Percentiles rank a stretch among this genome's conserved stretches.
Evolutionary conservation across 106 monocot species (phyloP).

Genomic region (Gastrodia elata): DNA sequence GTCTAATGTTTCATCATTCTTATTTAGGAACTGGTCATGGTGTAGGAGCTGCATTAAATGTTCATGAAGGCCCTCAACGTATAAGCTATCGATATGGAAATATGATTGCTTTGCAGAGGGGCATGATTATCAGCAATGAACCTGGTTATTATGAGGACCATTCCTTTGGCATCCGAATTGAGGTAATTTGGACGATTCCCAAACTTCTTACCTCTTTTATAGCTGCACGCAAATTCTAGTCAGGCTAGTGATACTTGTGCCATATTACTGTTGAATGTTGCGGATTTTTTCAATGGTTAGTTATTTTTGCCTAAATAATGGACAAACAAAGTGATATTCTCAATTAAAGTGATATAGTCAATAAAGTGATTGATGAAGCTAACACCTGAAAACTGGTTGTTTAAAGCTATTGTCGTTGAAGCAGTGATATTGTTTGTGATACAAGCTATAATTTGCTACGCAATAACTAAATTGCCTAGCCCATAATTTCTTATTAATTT

Average conservation of each 20-base stretch:
- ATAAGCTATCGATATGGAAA: conserved; percentile 95
- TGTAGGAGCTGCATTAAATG: conserved; percentile 96
- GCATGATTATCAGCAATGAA: conserved; percentile 97
- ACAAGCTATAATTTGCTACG: too few relatives aligned
- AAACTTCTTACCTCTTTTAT: not conserved
- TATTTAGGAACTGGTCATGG: conserved; percentile 95
- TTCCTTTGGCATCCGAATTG: conserved; percentile 94
- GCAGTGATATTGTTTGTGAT: too few relatives aligned
- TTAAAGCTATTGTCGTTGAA: too few relatives aligned
- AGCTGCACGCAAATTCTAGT: not conserved
- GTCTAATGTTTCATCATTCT: conserved; percentile 5
- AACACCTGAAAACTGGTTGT: too few relatives aligned
- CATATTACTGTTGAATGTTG: not conserved
- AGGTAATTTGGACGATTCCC: conserved; percentile 37
- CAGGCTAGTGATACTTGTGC: not conserved
- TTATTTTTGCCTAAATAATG: too few relatives aligned
- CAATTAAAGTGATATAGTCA: too few relatives aligned
- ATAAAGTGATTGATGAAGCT: too few relatives aligned
- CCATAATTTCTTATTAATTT: too few relatives aligned
- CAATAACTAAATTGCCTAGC: too few relatives aligned
- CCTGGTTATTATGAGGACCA: conserved; percentile 98
- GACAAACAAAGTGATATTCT: too few relatives aligned
- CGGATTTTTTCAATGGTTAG: too few relatives aligned
- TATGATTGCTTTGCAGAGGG: conserved; percentile 72
- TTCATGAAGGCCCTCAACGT: conserved; percentile 96